A percentile compares a stretch with the other conserved stretches of the same genome.
Conservation (phyloP, 495 filamentous ascomycete species). For the Podospora pseudocomata region DNA sequence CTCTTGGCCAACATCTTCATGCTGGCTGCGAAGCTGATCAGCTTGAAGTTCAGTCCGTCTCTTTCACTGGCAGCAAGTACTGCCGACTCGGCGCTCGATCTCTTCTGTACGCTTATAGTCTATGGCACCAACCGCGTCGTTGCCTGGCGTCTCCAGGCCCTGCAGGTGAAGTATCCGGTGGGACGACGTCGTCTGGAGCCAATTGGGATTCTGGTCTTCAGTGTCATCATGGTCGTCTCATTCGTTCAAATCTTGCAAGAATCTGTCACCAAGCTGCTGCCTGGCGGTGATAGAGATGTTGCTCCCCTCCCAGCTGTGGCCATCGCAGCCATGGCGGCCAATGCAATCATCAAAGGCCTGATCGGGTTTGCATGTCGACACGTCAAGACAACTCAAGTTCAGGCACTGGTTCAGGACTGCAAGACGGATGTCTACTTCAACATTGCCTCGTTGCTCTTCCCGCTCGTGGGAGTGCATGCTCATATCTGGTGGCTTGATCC, state of each 20-base stretch:
- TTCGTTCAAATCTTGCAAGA: constrained; percentile 49
- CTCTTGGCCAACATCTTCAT: constrained; percentile 47
- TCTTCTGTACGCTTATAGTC: constrained; percentile 49
- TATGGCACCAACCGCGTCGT: constrained; percentile 47
- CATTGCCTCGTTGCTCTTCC: constrained; percentile 47
- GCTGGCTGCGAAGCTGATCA: constrained; percentile 40
- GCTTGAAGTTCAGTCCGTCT: constrained; percentile 39
- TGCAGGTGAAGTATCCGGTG: constrained; percentile 45
- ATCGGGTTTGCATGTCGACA: constrained; percentile 44
- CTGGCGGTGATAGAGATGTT: constrained; percentile 29
- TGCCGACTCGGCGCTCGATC: constrained; percentile 46
- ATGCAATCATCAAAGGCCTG: constrained; percentile 44
- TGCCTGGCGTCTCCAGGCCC: constrained; percentile 37
- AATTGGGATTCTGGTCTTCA: constrained; percentile 50
- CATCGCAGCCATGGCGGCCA: constrained; percentile 41
- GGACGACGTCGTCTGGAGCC: constrained; percentile 46
- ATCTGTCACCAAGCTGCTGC: constrained; percentile 42
- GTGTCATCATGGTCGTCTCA: constrained; percentile 51
- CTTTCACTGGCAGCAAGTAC: constrained; percentile 48
- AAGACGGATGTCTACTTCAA: constrained; percentile 52
- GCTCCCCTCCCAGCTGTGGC: constrained; percentile 35
- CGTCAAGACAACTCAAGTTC: constrained; percentile 50
- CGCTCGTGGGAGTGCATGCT: constrained; percentile 39
- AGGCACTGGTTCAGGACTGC: constrained; percentile 49
- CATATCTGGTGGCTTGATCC: constrained; percentile 51